Conservation (phyloP, 805 yeast genomes). For the Geotrichum ghanense region DNA sequence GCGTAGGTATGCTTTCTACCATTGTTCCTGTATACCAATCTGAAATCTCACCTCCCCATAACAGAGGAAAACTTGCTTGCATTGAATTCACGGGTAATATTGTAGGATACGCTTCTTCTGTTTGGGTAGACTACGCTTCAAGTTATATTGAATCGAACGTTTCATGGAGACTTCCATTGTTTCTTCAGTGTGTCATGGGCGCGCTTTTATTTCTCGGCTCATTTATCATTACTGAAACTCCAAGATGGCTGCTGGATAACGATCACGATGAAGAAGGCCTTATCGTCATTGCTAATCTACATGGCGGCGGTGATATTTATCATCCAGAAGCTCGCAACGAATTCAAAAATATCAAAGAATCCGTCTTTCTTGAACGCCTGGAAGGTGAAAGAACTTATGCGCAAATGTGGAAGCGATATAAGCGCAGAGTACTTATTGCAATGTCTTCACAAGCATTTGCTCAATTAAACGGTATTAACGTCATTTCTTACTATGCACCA, state of each 20-base stretch:
- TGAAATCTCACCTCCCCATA: conserved; percentile 79
- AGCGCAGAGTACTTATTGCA: conserved; percentile 70
- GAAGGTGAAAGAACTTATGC: conserved; percentile 71
- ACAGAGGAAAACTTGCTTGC: conserved; percentile 75
- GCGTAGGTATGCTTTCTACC: conserved; percentile 74
- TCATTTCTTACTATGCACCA: conserved; percentile 87
- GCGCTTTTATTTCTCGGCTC: conserved; percentile 59
- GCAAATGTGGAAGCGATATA: conserved; percentile 68
- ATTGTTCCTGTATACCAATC: conserved; percentile 83
- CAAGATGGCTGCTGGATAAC: conserved; percentile 79
- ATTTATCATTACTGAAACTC: conserved; percentile 71
- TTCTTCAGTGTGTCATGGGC: conserved; percentile 69
- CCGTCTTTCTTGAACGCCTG: conserved; percentile 59
- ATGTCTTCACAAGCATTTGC: conserved; percentile 90
- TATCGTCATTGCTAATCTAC: conserved; percentile 72
- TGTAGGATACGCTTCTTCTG: conserved; percentile 67
- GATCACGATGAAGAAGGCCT: conserved; percentile 74
- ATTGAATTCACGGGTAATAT: conserved; percentile 84
- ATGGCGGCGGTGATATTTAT: conserved; percentile 66
- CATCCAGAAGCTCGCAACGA: conserved; percentile 59
- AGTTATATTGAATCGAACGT: conserved; percentile 48
- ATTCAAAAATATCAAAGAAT: conserved; percentile 71
- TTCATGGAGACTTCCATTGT: conserved; percentile 73
- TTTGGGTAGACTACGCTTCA: conserved; percentile 78
- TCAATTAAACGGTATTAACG: conserved; percentile 86